Base-by-base conservation (phyloP, 139 green algal species). In the Asterochloris sp. region DNA sequence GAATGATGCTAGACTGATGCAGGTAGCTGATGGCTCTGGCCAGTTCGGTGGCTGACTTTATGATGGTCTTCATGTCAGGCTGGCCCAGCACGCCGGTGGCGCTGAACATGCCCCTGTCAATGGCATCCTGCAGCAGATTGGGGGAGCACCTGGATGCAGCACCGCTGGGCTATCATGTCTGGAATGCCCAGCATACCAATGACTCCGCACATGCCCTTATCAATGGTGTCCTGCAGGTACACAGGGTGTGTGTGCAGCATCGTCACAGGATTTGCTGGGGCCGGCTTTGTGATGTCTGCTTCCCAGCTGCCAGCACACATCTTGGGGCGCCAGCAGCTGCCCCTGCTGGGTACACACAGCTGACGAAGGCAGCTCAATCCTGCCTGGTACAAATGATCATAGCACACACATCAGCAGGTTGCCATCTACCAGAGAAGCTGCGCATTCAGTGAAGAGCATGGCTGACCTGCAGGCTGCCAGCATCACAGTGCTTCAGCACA, bases 1-100 rank as follows among this genome's bases (percentile, higher is more conserved):
- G 88, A 66, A 90, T 63, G 38, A 87, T 81, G 81, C 73, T 76
- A 6, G 54, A 21, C 62, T 64, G 23, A 83, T 91, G 88, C 27
- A 91, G 68, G 81, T 86, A 86, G 14, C 78, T 78, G 74, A 91
- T 79, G 60, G 77, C 88, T 0, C 73, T 16, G 1, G 82, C 84
- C 21, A 91, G 73, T 27, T 91, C 82, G 17, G 73, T 38, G 23
- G 74, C 74, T 62, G 66, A 66, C 16, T 64, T 62, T 19, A 85
- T 29, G 24, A 85, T 71, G 11, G 62, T 29, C 23, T 73, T 21
- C 74, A 82, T 76, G 23, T 82, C 64, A 9, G 82, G 82, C 62
- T 68, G 21, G 15, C 67, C 75, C 21, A 62, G 38, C 13, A 61
- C 64, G 19, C 29, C 19, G 74, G 63, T 78, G n/a, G n/a, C 60